phyloP scores from a whole-genome alignment of 805 yeast genomes.

The Komagataella pseudopastoris region DNA sequence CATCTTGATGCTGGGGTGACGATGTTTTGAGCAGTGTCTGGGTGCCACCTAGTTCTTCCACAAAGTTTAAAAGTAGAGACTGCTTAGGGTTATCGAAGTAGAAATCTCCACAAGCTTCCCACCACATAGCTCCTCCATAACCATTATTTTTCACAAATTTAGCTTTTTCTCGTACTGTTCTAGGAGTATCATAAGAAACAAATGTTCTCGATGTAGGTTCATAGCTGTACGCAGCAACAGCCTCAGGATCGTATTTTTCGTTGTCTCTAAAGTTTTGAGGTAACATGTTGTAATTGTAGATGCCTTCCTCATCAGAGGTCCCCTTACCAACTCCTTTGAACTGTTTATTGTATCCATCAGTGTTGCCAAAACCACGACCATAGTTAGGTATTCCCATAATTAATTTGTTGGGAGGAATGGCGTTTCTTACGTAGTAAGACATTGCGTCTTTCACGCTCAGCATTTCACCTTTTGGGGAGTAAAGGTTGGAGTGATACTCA shows the following conservation, averaged over 20 bases:
- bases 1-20: neutral
- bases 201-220: conserved; percentile 23
- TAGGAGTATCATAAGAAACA: conserved; percentile 54
- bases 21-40: neutral
- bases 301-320: conserved; percentile 32
- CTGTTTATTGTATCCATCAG: conserved; percentile 23
- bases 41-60: neutral
- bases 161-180: conserved; percentile 44
- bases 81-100: conserved; percentile 13
- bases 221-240: conserved; percentile 43
- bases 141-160: conserved; percentile 30
- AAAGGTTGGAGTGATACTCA: conserved; percentile 63
- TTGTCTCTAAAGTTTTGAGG: conserved; percentile 24
- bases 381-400: conserved; percentile 82
- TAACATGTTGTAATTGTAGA: conserved; percentile 41
- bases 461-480: conserved; percentile 12
- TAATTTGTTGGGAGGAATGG: conserved; percentile 36
- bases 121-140: conserved; percentile 85
- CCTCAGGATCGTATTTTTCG: conserved; percentile 38
- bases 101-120: conserved; percentile 83
- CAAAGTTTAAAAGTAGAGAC: conserved; percentile 31
- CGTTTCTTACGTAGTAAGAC: conserved; percentile 22
- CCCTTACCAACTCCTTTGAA: conserved; percentile 21
- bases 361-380: conserved; percentile 32
- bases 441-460: conserved; percentile 34